These are phyloP conservation scores for Leccinum arenicola DNA, from an alignment of 768 basidiomycete species.

Conservation along the genomic window DNA sequence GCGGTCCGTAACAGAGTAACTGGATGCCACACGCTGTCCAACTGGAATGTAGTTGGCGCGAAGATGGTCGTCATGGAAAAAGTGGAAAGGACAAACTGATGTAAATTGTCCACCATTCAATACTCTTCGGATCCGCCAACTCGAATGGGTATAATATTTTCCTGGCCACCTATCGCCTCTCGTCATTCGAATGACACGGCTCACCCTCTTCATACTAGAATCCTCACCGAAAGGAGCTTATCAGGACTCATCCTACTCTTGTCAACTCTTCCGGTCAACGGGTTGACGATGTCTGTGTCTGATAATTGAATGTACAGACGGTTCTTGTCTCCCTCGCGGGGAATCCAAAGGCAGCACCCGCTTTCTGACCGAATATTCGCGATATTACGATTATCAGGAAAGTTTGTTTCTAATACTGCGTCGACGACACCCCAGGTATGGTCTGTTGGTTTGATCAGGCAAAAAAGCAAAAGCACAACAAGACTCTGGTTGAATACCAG, in stretches of 20 bases:
- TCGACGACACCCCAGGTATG: not conserved
- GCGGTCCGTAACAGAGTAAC: too few relatives aligned
- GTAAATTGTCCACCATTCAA: not conserved
- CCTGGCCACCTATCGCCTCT: not conserved
- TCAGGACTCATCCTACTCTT: not conserved
- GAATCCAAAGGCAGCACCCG: not conserved
- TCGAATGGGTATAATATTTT: not conserved
- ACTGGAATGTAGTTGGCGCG: not conserved
- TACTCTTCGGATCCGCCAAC: not conserved
- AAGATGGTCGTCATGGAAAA: too few relatives aligned
- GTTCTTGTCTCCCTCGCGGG: not conserved
- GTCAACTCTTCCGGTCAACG: not conserved
- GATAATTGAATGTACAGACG: not conserved
- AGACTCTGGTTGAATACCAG: not conserved
- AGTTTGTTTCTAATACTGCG: not conserved
- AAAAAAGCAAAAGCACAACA: not conserved
- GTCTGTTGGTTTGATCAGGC: not conserved
- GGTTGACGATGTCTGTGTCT: not conserved
- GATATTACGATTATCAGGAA: not conserved
- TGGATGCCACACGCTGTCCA: not conserved
- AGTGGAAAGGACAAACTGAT: too few relatives aligned
- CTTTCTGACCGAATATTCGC: not conserved
- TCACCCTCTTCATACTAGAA: not conserved
- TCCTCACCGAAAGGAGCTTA: not conserved
- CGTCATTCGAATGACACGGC: not conserved